Evolutionary conservation across 495 filamentous ascomycete genomes (phyloP).

Genomic region (Xylaria sp.): DNA sequence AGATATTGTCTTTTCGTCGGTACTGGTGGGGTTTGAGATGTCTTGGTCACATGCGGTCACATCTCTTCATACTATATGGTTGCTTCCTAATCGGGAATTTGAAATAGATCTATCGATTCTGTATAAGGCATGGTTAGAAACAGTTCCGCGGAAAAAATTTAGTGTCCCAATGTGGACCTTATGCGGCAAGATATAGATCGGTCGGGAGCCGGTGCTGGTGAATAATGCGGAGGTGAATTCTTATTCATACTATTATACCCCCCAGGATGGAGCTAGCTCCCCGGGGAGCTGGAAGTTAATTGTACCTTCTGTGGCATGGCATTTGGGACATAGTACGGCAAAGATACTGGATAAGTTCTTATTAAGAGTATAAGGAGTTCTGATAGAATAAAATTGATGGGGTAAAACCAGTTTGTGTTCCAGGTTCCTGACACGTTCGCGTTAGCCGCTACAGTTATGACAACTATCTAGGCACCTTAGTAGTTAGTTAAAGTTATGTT

Average conservation of each 20-base stretch:
- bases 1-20: background rate
- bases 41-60: background rate
- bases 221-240: background rate
- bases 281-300: too few species aligned
- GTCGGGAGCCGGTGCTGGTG: background rate
- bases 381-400: background rate
- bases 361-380: background rate
- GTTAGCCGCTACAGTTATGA: background rate
- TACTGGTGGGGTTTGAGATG: background rate
- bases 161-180: background rate
- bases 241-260: background rate
- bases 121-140: background rate
- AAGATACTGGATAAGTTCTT: background rate
- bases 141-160: background rate
- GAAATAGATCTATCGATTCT: background rate
- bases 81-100: background rate
- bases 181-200: constrained; percentile 1
- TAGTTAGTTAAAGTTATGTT: background rate
- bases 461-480: background rate
- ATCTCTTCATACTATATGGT: background rate
- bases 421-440: background rate
- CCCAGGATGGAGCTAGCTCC: too few species aligned
- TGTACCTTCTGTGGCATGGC: background rate
- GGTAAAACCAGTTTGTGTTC: background rate
- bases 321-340: background rate